Percentiles rank a stretch among this genome's conserved stretches.
These are phyloP conservation scores for Artemisia tridentata DNA, from an alignment of 129 eudicot species.

Conservation along the genomic window DNA sequence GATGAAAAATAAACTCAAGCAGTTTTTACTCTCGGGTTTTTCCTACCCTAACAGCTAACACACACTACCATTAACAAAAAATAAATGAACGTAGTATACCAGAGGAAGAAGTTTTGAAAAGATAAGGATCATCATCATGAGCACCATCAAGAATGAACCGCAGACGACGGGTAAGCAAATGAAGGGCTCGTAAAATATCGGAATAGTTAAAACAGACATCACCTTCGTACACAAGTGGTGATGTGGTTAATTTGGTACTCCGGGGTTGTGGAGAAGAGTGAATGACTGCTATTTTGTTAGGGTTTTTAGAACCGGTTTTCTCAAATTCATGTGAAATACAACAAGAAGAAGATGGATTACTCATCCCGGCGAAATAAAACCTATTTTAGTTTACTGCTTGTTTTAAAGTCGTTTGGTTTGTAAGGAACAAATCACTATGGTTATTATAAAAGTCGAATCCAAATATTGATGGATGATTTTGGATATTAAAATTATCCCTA, in stretches of 20 bases:
- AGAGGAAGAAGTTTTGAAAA: slow-evolving; percentile 37
- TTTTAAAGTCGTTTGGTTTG: too few relatives aligned
- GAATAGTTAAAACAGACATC: slow-evolving; percentile 73
- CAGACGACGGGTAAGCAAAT: slow-evolving; percentile 56
- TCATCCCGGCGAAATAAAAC: slow-evolving; percentile 13
- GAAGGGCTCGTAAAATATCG: slow-evolving; percentile 60
- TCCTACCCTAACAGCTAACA: too few relatives aligned
- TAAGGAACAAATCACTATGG: too few relatives aligned
- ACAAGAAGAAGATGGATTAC: slow-evolving; percentile 29
- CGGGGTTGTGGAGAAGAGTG: slow-evolving; percentile 41
- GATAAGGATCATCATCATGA: slow-evolving; percentile 40
- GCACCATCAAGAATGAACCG: slow-evolving; percentile 48
- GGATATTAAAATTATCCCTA: too few relatives aligned
- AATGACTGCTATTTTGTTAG: slow-evolving; percentile 69
- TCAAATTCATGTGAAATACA: slow-evolving; percentile 70
- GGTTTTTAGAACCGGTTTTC: slow-evolving; percentile 50
- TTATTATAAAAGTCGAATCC: too few relatives aligned
- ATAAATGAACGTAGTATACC: neutral
- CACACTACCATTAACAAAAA: neutral
- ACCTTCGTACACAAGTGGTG: slow-evolving; percentile 53
- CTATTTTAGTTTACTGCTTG: too few relatives aligned
- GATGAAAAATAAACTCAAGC: neutral
- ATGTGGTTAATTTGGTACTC: slow-evolving; percentile 26
- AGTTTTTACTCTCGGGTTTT: too few relatives aligned
- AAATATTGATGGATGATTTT: too few relatives aligned